Evolutionary conservation across 345 rosid genomes (phyloP).

Genomic region (Boechera stricta): DNA sequence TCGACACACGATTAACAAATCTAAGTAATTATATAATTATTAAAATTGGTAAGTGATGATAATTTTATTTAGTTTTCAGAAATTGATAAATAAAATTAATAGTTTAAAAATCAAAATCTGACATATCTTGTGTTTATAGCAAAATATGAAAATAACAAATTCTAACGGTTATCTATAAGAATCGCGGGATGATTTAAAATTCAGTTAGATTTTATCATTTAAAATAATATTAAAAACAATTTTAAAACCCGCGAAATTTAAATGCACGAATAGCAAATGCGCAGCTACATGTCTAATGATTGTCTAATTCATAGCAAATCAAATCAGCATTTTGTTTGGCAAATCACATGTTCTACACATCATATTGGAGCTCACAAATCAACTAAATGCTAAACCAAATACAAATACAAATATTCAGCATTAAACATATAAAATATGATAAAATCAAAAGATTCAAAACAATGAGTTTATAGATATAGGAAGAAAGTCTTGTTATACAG

Average conservation of each 20-base stretch:
- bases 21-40: neutral
- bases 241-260: neutral
- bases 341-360: too few relatives aligned
- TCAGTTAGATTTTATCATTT: neutral
- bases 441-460: neutral
- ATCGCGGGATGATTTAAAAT: neutral
- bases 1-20: neutral
- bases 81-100: neutral
- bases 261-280: neutral
- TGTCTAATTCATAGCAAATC: too few relatives aligned
- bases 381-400: neutral
- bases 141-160: neutral
- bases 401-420: neutral
- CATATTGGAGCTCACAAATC: too few relatives aligned
- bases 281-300: too few relatives aligned
- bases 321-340: too few relatives aligned
- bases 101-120: neutral
- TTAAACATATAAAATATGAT: neutral
- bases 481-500: too few relatives aligned
- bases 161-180: neutral
- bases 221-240: neutral
- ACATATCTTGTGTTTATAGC: neutral
- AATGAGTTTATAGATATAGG: neutral
- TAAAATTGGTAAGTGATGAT: neutral
- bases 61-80: neutral